Base-by-base conservation (phyloP, 78 protist species). In the Planoprotostelium fungivorum region DNA sequence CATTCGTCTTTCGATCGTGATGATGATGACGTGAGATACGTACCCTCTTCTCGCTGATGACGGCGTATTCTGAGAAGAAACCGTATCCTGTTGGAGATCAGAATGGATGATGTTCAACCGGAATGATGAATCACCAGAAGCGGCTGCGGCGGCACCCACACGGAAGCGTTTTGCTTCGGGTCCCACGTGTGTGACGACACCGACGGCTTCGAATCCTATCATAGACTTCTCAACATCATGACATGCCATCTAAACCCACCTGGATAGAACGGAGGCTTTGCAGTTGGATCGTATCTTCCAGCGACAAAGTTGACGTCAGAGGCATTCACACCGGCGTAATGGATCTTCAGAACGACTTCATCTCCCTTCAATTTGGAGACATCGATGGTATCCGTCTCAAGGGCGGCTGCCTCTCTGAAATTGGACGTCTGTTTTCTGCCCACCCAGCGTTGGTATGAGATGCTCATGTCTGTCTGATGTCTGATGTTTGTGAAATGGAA, bases 221-320 rank as follows among this genome's bases (percentile, higher is more conserved):
- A 51, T 51, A 16, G 16, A 51, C 5, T 25, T 25, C 5, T 25
- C 5, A 5, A 51, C 16, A 16, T 25, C 5, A 51, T 51, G 73
- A 51, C 73, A 51, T 51, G 5, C 31, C 16, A 16, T 51, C 31
- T 51, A 16, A 51, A 51, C 73, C 16, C 16, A 16, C 73, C 73
- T 51, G 73, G 73, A 51, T 89, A 90, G 38, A 92, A 89, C 29
- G 94, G 94, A 16, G 94, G 94, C 63, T 89, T 35, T 16, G 87
- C 86, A 5, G 87, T 73, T 16, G 89, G 89, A 29, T 23, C 31
- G 63, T 90, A 90, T 38, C 34, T 29, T 0, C 92, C 92, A 5
- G 86, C 86, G 35, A 36, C 1, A 28, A 10, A 87, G 37, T 87
- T 92, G 36, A 86, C 31, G 87, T 89, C 92, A 0, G 88, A 84